These are phyloP conservation scores for Beauveria sp. DNA, from an alignment of 2,329 filamentous ascomycete species.

Conservation along the genomic window DNA sequence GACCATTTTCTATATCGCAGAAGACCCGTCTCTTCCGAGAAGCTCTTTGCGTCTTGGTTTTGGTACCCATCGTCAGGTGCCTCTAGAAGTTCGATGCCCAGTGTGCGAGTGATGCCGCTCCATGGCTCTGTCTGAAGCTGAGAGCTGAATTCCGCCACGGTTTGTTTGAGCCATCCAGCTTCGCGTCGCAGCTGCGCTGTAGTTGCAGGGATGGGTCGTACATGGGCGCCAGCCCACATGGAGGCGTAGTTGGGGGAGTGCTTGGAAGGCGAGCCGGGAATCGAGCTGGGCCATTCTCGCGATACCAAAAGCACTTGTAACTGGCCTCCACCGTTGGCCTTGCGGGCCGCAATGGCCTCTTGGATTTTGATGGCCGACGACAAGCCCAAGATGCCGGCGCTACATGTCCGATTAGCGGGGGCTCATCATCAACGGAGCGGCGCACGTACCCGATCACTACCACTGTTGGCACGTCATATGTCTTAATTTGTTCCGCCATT, in stretches of 20 bases:
- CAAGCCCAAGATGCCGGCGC: conserved; percentile 47
- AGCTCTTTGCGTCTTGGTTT: conserved; percentile 20
- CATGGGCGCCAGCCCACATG: conserved; percentile 50
- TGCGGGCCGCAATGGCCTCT: conserved; percentile 11
- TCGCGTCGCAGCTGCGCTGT: conserved; percentile 25
- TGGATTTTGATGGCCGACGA: conserved; percentile 40
- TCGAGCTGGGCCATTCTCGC: conserved; percentile 28
- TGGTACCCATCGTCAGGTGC: conserved; percentile 32
- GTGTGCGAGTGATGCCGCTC: conserved; percentile 40
- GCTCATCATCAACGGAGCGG: neutral
- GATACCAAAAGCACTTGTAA: conserved; percentile 21
- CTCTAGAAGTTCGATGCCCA: conserved; percentile 46
- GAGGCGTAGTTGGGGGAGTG: conserved; percentile 42
- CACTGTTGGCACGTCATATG: neutral
- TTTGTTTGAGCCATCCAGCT: conserved; percentile 24
- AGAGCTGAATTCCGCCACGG: conserved; percentile 19
- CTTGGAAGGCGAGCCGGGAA: conserved; percentile 21
- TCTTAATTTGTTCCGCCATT: neutral
- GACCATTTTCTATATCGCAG: conserved; percentile 22
- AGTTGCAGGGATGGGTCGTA: conserved; percentile 38
- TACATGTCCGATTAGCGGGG: conserved; percentile 18
- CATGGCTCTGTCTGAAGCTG: conserved; percentile 19
- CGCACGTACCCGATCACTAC: conserved; percentile 12
- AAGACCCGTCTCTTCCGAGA: conserved; percentile 22
- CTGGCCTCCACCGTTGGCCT: neutral